Conservation (phyloP, 176 grass and related monocot species). For the Zizania latifolia region DNA sequence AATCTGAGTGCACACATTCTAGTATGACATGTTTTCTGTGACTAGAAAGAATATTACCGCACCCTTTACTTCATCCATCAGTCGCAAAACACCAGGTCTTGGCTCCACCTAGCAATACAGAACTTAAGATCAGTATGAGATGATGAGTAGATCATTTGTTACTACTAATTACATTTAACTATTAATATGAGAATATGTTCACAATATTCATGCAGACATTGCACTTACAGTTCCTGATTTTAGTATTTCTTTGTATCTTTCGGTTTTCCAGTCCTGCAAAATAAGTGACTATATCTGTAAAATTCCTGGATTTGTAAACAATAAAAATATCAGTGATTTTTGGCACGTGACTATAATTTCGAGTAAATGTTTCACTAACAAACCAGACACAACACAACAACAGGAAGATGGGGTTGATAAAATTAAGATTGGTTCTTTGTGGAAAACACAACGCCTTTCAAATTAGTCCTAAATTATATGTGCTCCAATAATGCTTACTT, state of each 20-base stretch:
- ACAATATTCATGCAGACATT: not conserved
- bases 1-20: not conserved
- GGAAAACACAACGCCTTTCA: not conserved
- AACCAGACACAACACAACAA: not conserved
- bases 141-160: not conserved
- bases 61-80: constrained; percentile 97
- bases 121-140: constrained; percentile 1
- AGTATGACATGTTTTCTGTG: not conserved
- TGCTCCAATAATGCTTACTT: not conserved
- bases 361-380: not conserved
- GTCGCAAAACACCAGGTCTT: constrained; percentile 69
- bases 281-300: not conserved
- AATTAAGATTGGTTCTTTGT: not conserved
- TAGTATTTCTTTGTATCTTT: constrained; percentile 94
- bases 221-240: constrained; percentile 87
- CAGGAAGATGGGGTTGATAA: not conserved
- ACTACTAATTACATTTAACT: not conserved
- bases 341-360: not conserved
- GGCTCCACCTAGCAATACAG: constrained; percentile 60
- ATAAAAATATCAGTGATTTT: not conserved
- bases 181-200: not conserved
- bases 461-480: constrained; percentile 10
- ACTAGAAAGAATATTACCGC: constrained; percentile 60
- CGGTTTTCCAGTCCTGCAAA: constrained; percentile 95
- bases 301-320: not conserved